Conservation (phyloP, 257 asterid species). For the Solanum pennellii region DNA sequence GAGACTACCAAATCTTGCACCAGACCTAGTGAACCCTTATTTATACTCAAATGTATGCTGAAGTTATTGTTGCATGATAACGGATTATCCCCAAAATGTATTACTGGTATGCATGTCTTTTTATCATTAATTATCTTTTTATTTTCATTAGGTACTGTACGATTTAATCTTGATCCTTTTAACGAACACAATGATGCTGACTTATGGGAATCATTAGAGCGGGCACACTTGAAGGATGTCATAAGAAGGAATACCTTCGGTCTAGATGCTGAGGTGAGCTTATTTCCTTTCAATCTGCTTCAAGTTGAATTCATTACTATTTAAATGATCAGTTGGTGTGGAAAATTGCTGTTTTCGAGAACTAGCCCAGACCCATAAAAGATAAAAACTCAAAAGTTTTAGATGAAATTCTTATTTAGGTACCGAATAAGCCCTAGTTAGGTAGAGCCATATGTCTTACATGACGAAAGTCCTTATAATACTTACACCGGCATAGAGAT, state of each 20-base stretch:
- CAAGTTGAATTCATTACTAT: neutral
- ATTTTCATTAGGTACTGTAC: slow-evolving; percentile 41
- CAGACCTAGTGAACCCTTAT: neutral
- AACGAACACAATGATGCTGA: slow-evolving; percentile 67
- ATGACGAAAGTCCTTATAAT: neutral
- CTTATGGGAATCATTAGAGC: slow-evolving; percentile 86
- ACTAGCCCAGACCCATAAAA: neutral
- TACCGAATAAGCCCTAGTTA: neutral
- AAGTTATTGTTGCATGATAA: neutral
- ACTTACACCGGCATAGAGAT: neutral
- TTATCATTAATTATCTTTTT: neutral
- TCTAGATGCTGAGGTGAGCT: slow-evolving; percentile 72
- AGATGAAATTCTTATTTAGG: neutral
- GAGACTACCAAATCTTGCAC: neutral
- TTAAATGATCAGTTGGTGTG: neutral
- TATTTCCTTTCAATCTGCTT: neutral
- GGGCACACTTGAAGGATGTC: slow-evolving; percentile 73
- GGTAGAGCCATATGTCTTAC: neutral
- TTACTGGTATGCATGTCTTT: neutral
- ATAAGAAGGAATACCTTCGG: slow-evolving; percentile 58
- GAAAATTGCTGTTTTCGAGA: neutral
- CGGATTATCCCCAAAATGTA: neutral
- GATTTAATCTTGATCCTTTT: slow-evolving; percentile 89
- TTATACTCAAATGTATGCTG: neutral
- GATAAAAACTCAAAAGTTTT: neutral